Base-by-base conservation (phyloP, 2,329 filamentous ascomycete genomes). In the Lasiodiplodia hormozganensis region DNA sequence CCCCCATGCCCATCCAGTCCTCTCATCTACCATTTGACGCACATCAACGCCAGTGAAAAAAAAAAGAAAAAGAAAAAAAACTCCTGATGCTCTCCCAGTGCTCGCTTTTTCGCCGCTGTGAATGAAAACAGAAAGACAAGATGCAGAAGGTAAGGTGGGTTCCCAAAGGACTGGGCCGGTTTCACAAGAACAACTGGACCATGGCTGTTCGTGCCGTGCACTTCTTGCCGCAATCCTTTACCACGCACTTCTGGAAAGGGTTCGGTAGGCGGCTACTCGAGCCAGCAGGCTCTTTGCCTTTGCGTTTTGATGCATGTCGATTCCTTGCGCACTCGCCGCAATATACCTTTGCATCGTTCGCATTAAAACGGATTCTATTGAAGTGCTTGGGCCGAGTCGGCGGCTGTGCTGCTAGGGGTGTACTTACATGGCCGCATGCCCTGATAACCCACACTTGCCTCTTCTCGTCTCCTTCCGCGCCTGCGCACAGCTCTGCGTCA, bases 401-500 rank as follows among this genome's bases (percentile, higher is more conserved):
- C 7, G 3, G 21, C n/a, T 8, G 7, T 21, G 28, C 18, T 21
- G 51, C 53, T 18, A 31, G 4, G 23, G 23, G 18, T 34, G 31
- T 36, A 84, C 87, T 79, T 86, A 98, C 96, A 82, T 99, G 96
- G 71, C 96, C 96, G 78, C 96, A 99, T 64, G 86, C 86, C 80
- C 94, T 97, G 43, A 96, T 86, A 0, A 96, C 91, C 94, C 94
- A 98, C 70, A 98, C 95, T 74, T 97, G 92, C 76, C 92, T 90
- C 79, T 97, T 94, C 40, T 83, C 36, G 16, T 47, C 77, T 34
- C 86, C 83, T 25, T 85, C 84, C 0, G 88, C 88, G 16, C 94
- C 92, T 62, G 90, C 89, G 6, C 93, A 91, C 18, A 99, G 82
- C 80, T 98, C 95, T 69, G 92, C 87, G 21, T 91, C 90, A 74